Evolutionary conservation across 306 rosid genomes (phyloP), one percentile per base, ranked within the genome.

Genomic region (Prunus mongolica): DNA sequence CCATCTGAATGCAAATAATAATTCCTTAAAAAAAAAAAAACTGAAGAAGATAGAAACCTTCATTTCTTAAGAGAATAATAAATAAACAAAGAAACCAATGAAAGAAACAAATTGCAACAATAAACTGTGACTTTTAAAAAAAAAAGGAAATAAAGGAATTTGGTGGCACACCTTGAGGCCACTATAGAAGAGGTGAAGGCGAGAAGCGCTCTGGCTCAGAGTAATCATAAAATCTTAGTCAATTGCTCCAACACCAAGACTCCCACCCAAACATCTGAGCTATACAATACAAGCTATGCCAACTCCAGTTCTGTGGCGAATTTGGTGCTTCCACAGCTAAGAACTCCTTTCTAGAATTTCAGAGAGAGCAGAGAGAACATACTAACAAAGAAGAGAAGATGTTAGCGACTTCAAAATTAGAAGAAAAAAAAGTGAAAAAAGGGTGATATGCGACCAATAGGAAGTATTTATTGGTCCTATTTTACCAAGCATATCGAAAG

Each of bases 121-220:
- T n/a, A 12, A 41, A 19, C 9, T 7, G 47, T 18, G 7, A 5
- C 38, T 32, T 32, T 5, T 5, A 24, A 1, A 24, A 24, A 24
- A 24, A 24, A 49, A n/a, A 1, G 12, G 19, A 63, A 73, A 22
- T 24, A 8, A 34, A 9, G 67, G 62, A 58, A 11, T 57, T 45
- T 73, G 58, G 61, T 73, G 34, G 41, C 71, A 69, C 72, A 90
- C 98, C 97, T 84, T 81, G 86, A 64, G 98, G 96, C 98, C 98
- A 92, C 2, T 74, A 79, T 6, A 96, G 96, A 66, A 95, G 96
- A 50, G 89, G 89, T 46, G 90, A 78, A 82, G 97, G 98, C 45
- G 89, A 82, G 70, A 86, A 92, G 18, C 91, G 87, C 12, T 79
- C 44, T 44, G 90, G 89, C 65, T 85, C 87, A 57, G 86, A 58